Evolutionary conservation across 495 filamentous ascomycete genomes (phyloP), one percentile per base, ranked within the genome.

Genomic region (Aspergillus cristatus): DNA sequence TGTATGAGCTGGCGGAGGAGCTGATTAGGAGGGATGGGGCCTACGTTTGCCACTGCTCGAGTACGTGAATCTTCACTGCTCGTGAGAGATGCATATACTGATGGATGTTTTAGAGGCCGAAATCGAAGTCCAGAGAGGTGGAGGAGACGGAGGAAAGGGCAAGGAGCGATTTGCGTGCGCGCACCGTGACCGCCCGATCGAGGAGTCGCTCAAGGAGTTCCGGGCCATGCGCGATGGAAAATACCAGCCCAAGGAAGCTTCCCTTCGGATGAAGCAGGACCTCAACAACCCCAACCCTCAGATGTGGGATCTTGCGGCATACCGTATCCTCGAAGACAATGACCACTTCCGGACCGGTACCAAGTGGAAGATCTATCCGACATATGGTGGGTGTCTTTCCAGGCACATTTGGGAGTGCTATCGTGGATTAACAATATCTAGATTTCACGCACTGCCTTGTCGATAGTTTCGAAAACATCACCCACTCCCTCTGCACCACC

Each of bases 1-100:
- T 97, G 2, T 96, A 97, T 53, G 81, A 91, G 40, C 67, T 87
- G 14, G 86, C 88, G 8, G 89, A 96, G 60, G 78, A 90, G 52
- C 59, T 98, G 34, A 90, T 95, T 40, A 55, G 68, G 35, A 62
- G 71, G 7, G 82, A 71, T 31, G 79, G 76, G 35, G 86, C 83
- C 18, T 93, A 91, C 47, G 81, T 94, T 24, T 90, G 85, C 54
- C 77, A 79, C 51, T 87, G 78, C 51, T 24, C 20, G 20, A 24
- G 20, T 24, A 24, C 8, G 20, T 24, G 8, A 24, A 4, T 8
- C 20, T 24, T 8, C 4, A 24, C 8, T 24, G 20, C n/a, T n/a
- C n/a, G n/a, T n/a, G 20, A 24, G 8, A 8, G 20, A 4, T 4
- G 4, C 20, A 8, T 24, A 8, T 4, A 4, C 20, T 24, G 20